A percentile compares a stretch with the other conserved stretches of the same genome.
These are phyloP conservation scores for Torrubiella hemipterigena DNA, from an alignment of 2,329 filamentous ascomycete genomes.

Conservation along the genomic window DNA sequence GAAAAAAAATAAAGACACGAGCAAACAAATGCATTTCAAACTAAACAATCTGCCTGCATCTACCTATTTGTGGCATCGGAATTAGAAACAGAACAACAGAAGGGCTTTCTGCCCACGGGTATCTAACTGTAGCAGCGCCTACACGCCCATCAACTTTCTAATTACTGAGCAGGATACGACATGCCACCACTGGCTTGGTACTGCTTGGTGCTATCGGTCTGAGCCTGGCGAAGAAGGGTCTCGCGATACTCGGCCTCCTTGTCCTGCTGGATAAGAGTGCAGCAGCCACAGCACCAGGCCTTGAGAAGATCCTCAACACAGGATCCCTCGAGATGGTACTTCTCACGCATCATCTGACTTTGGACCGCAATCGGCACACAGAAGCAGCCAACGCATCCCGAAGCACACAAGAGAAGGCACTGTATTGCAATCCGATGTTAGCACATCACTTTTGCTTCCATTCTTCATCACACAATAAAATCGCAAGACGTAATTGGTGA, in stretches of 20 bases:
- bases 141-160: neutral
- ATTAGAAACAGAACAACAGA: too few species aligned
- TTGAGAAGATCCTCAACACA: slow-evolving; percentile 28
- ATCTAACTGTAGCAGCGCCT: too few species aligned
- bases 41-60: too few species aligned
- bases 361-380: slow-evolving; percentile 32
- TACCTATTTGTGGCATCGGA: too few species aligned
- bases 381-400: slow-evolving; percentile 25
- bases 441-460: neutral
- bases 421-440: slow-evolving; percentile 7
- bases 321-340: slow-evolving; percentile 31
- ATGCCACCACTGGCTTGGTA: slow-evolving; percentile 19
- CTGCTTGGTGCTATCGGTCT: slow-evolving; percentile 11
- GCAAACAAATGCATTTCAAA: too few species aligned
- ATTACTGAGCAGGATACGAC: slow-evolving; percentile 11
- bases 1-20: too few species aligned
- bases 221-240: slow-evolving; percentile 7
- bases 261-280: slow-evolving; percentile 31
- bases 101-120: too few species aligned
- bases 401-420: slow-evolving; percentile 32
- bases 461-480: neutral
- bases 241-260: slow-evolving; percentile 31
- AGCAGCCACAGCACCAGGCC: slow-evolving; percentile 33
- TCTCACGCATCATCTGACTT: slow-evolving; percentile 29
- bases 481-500: slow-evolving; percentile 2